These are phyloP conservation scores for Cladobotryum mycophilum DNA, from an alignment of 2,329 filamentous ascomycete species.

Conservation along the genomic window DNA sequence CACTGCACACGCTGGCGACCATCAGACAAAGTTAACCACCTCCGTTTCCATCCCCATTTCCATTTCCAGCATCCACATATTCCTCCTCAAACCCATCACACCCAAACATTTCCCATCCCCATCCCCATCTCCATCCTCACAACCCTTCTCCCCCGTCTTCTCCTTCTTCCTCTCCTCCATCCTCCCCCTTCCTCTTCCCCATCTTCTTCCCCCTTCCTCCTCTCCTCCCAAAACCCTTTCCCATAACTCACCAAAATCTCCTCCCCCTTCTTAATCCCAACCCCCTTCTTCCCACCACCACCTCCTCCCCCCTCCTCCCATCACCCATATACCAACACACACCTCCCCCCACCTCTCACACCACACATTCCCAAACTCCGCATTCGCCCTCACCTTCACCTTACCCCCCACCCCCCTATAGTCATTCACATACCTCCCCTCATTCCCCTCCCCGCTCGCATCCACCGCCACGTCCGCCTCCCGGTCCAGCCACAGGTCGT, in stretches of 20 bases:
- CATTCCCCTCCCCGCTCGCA: conserved; percentile 52
- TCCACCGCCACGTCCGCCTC: conserved; percentile 54
- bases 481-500: conserved; percentile 58
- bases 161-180: conserved; percentile 6
- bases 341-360: conserved; percentile 44
- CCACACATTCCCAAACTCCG: conserved; percentile 55
- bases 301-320: conserved; percentile 51
- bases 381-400: conserved; percentile 38
- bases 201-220: conserved; percentile 21
- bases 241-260: conserved; percentile 63
- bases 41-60: too few relatives aligned
- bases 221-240: conserved; percentile 58
- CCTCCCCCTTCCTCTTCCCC: conserved; percentile 7
- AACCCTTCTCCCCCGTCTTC: background rate
- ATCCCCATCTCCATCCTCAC: background rate
- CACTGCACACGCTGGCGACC: too few relatives aligned
- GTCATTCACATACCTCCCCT: conserved; percentile 62
- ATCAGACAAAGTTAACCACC: too few relatives aligned
- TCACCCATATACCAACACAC: conserved; percentile 53
- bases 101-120: background rate
- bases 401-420: conserved; percentile 49
- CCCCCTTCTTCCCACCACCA: conserved; percentile 27
- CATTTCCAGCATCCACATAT: too few relatives aligned
- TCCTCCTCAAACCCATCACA: too few relatives aligned
- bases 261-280: conserved; percentile 44